Conservation (phyloP, 75 land plant species). For the Sequoiadendron giganteum region DNA sequence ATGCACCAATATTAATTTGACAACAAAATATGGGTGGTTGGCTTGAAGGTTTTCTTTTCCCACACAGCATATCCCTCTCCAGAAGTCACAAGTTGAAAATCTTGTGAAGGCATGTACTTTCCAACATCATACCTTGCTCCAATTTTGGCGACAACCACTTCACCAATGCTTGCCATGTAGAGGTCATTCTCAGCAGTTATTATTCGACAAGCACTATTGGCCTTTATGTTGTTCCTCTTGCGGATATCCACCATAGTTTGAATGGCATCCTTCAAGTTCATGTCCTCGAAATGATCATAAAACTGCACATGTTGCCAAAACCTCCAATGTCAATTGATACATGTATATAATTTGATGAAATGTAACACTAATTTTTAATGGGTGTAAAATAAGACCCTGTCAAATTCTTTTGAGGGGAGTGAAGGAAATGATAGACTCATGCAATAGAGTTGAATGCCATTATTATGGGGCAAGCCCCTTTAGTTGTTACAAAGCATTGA, state of each 20-base stretch:
- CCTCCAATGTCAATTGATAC: not conserved
- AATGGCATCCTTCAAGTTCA: constrained; percentile 29
- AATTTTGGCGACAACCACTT: constrained; percentile 32
- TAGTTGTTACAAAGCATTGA: no score
- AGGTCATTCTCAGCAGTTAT: constrained; percentile 32
- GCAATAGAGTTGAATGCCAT: no score
- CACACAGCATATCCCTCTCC: not conserved
- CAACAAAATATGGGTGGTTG: no score
- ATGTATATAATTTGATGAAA: not conserved
- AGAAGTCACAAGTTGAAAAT: not conserved
- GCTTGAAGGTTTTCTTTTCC: not conserved
- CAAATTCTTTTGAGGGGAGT: no score
- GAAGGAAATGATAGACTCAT: no score
- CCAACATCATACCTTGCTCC: constrained; percentile 35
- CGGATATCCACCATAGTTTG: constrained; percentile 12
- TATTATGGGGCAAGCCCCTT: no score
- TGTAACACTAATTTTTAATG: not conserved
- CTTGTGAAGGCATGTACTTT: not conserved
- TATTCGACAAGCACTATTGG: constrained; percentile 29
- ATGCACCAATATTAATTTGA: no score
- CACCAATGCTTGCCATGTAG: constrained; percentile 42
- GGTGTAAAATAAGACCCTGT: not conserved
- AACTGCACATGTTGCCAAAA: constrained; percentile 26
- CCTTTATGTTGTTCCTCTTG: constrained; percentile 39
- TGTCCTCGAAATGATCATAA: constrained; percentile 45